phyloP scores from a whole-genome alignment of 139 green algal species.

The Raphidocelis subcapitata region DNA sequence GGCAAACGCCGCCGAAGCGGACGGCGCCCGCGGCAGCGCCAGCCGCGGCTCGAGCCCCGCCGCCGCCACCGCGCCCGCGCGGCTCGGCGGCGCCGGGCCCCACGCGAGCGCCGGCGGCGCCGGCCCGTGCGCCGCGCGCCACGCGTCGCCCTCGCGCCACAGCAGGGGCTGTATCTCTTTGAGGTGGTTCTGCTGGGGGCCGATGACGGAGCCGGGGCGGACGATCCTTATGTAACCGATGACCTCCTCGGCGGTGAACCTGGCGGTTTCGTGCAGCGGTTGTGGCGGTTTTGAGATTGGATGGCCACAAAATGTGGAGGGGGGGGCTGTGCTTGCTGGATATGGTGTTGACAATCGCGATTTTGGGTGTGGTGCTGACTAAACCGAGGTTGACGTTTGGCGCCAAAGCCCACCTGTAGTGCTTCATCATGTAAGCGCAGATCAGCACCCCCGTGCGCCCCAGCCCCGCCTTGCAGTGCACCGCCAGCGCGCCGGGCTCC shows the following conservation, averaged over 20 bases:
- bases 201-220: constrained; percentile 89
- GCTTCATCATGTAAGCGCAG: constrained; percentile 93
- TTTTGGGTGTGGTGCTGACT: too few species aligned
- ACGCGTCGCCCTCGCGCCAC: constrained; percentile 56
- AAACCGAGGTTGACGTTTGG: too few species aligned
- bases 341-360: too few species aligned
- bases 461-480: constrained; percentile 96
- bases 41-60: not conserved
- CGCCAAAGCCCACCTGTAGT: constrained; percentile 80
- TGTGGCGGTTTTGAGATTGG: too few species aligned
- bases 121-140: constrained; percentile 24
- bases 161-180: constrained; percentile 55
- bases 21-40: not conserved
- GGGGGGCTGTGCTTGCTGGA: too few species aligned
- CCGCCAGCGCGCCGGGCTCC: constrained; percentile 58
- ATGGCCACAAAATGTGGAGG: too few species aligned
- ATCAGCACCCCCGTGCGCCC: constrained; percentile 92
- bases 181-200: constrained; percentile 92
- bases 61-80: constrained; percentile 6
- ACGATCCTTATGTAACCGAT: constrained; percentile 93
- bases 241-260: constrained; percentile 82
- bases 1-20: not conserved
- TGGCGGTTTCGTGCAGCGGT: too few species aligned
- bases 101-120: constrained; percentile 27
- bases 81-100: constrained; percentile 19